These are phyloP conservation scores for Halophytophthora batemanensis DNA, from an alignment of 352 stramenopile species.

Conservation along the genomic window DNA sequence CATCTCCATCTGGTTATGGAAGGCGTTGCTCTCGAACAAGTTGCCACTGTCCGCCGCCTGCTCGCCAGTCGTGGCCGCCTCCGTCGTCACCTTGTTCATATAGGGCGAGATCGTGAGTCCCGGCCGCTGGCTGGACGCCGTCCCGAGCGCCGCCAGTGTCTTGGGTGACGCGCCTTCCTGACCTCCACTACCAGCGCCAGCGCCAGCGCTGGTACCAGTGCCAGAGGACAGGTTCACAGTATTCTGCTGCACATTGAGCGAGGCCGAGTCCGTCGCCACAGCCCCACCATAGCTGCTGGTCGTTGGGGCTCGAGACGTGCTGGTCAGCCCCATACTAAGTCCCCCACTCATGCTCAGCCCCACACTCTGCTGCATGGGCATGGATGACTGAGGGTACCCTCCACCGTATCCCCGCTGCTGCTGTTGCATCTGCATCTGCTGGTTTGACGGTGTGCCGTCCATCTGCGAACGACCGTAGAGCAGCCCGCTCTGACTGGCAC, in stretches of 20 bases:
- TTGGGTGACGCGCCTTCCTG: conserved; percentile 34
- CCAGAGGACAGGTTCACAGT: conserved; percentile 34
- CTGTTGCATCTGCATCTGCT: conserved; percentile 36
- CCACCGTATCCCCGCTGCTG: conserved; percentile 39
- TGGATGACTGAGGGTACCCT: conserved; percentile 31
- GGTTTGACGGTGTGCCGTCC: conserved; percentile 36
- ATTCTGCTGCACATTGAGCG: conserved; percentile 34
- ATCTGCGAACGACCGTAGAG: conserved; percentile 51
- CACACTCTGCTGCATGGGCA: conserved; percentile 13
- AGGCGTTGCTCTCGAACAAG: conserved; percentile 70
- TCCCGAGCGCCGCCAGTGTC: conserved; percentile 29
- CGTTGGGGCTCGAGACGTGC: not conserved
- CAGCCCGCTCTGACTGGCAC: conserved; percentile 17
- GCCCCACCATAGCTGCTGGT: conserved; percentile 24
- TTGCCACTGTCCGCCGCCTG: conserved; percentile 37
- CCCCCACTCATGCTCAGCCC: conserved; percentile 14
- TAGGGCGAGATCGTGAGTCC: conserved; percentile 67
- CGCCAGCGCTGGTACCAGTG: too few species aligned
- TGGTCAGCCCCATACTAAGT: too few species aligned
- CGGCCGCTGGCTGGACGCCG: conserved; percentile 36
- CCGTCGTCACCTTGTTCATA: conserved; percentile 67
- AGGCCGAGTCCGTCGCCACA: conserved; percentile 14
- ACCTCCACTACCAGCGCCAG: conserved; percentile 14
- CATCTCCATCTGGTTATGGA: conserved; percentile 70
- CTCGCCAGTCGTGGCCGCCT: conserved; percentile 7